A percentile compares a stretch with the other conserved stretches of the same genome.
These are phyloP conservation scores for Aegle marmelos DNA, from an alignment of 345 rosid genomes.

Conservation along the genomic window DNA sequence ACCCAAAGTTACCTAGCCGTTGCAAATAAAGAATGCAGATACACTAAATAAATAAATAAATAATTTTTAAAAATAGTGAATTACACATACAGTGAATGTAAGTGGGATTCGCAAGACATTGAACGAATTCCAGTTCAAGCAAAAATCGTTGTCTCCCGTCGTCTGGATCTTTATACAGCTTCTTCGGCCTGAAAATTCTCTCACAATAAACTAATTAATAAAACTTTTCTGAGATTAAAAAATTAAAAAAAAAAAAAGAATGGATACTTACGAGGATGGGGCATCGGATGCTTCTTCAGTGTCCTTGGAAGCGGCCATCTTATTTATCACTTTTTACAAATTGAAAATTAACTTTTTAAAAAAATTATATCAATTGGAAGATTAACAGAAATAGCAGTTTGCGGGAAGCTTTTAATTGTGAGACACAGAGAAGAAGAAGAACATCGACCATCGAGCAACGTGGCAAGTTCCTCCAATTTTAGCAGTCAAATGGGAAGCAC, in stretches of 20 bases:
- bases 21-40: background rate
- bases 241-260: background rate
- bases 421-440: no score
- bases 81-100: constrained; percentile 77
- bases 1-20: background rate
- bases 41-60: background rate
- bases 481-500: no score
- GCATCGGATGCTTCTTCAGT: constrained; percentile 12
- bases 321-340: background rate
- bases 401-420: no score
- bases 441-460: no score
- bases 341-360: background rate
- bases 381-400: background rate
- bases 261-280: constrained; percentile 23
- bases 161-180: constrained; percentile 76
- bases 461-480: no score
- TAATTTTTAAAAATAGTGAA: background rate
- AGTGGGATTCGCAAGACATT: constrained; percentile 96
- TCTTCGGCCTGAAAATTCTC: constrained; percentile 41
- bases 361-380: background rate
- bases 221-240: background rate
- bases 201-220: background rate
- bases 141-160: constrained; percentile 86
- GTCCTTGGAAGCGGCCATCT: constrained; percentile 21
- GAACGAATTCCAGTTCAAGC: constrained; percentile 89